These are phyloP conservation scores for Chlorella sp. DNA, from an alignment of 139 green algal species.

Conservation along the genomic window DNA sequence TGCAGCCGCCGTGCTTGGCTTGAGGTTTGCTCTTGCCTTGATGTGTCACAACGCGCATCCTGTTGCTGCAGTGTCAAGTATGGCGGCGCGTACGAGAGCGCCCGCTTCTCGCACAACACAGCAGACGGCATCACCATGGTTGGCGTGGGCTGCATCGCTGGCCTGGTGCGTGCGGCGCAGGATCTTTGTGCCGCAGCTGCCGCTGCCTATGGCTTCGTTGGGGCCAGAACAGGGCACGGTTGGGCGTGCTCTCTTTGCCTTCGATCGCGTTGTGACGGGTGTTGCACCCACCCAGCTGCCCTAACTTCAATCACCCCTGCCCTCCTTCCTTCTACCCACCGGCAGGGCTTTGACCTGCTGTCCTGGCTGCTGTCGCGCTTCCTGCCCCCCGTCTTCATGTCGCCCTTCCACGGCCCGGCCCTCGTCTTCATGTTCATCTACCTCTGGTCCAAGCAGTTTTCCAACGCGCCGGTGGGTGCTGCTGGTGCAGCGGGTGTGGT, in stretches of 20 bases:
- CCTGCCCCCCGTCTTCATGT: conserved; percentile 49
- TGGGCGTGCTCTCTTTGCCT: too few relatives aligned
- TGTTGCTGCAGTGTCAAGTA: conserved; percentile 58
- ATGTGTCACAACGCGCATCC: too few relatives aligned
- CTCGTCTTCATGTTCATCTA: conserved; percentile 83
- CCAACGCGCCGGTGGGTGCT: conserved; percentile 46
- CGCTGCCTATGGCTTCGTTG: too few relatives aligned
- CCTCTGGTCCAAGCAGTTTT: conserved; percentile 66
- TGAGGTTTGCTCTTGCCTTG: too few relatives aligned
- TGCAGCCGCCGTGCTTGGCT: too few relatives aligned
- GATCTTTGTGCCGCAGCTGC: too few relatives aligned
- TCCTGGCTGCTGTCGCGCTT: neutral
- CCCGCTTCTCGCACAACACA: conserved; percentile 56
- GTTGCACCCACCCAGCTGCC: neutral
- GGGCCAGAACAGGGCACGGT: too few relatives aligned
- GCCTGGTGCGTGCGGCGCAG: neutral
- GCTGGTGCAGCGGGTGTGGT: too few relatives aligned
- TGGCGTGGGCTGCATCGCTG: conserved; percentile 25
- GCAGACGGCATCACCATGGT: conserved; percentile 42
- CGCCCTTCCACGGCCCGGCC: conserved; percentile 54
- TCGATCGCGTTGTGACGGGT: too few relatives aligned
- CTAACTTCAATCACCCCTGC: neutral
- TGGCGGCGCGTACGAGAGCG: conserved; percentile 57
- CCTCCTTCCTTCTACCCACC: too few relatives aligned
- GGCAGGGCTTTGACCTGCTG: conserved; percentile 33